Conservation (phyloP, 768 basidiomycete species). For the Dacryopinax primogenitus region DNA sequence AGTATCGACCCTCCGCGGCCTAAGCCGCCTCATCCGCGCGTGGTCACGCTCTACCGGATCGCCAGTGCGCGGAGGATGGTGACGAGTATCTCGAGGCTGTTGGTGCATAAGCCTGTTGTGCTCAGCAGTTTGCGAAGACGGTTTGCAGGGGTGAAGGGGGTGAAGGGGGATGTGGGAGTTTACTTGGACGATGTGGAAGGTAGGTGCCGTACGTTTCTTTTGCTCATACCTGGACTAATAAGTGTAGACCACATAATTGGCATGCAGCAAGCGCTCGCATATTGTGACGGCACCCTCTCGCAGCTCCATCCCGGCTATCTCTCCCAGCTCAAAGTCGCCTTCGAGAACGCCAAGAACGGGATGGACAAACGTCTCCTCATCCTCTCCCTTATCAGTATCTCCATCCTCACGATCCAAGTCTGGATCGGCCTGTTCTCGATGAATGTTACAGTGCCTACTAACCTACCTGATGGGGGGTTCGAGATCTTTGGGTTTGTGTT, state of each 20-base stretch:
- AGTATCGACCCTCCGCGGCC: slow-evolving; percentile 8
- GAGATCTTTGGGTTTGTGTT: not conserved
- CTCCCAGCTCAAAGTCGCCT: slow-evolving; percentile 54
- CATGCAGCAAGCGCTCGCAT: slow-evolving; percentile 66
- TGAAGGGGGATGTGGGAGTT: slow-evolving; percentile 54
- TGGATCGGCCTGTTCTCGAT: slow-evolving; percentile 46
- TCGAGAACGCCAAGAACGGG: slow-evolving; percentile 45
- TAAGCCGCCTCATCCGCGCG: slow-evolving; percentile 15
- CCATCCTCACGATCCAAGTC: slow-evolving; percentile 51
- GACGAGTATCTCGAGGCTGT: slow-evolving; percentile 58
- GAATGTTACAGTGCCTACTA: slow-evolving; percentile 54
- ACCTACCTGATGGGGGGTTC: slow-evolving; percentile 25
- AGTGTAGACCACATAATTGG: slow-evolving; percentile 73
- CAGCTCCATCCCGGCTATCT: slow-evolving; percentile 81
- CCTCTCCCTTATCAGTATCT: slow-evolving; percentile 54
- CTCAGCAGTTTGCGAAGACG: slow-evolving; percentile 61
- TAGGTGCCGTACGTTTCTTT: slow-evolving; percentile 25
- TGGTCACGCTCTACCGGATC: slow-evolving; percentile 56
- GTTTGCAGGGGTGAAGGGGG: slow-evolving; percentile 29
- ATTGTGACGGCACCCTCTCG: slow-evolving; percentile 79
- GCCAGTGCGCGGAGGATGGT: slow-evolving; percentile 65
- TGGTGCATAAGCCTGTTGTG: slow-evolving; percentile 73
- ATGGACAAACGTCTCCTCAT: slow-evolving; percentile 54
- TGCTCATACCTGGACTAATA: not conserved
- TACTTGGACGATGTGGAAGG: slow-evolving; percentile 91